Conservation (phyloP, 139 green algal genomes). For the Zygnema circumcarinatum region DNA sequence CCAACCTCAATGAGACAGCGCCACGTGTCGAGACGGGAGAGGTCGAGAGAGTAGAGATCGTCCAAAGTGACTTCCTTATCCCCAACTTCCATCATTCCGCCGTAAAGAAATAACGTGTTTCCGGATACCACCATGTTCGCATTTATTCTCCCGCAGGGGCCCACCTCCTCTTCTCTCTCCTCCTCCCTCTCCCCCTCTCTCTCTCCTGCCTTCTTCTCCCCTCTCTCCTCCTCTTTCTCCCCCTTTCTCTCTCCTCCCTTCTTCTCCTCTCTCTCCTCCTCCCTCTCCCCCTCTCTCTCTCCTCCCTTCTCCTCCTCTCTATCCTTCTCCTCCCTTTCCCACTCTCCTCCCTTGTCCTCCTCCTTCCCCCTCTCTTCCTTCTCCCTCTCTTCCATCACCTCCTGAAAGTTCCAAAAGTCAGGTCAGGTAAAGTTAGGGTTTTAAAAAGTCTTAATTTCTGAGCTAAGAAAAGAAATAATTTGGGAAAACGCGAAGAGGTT, state of each 20-base stretch:
- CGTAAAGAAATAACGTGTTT: constrained; percentile 88
- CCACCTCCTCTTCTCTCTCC: constrained; percentile 11
- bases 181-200: constrained; percentile 20
- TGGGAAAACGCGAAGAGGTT: background rate
- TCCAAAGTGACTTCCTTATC: constrained; percentile 87
- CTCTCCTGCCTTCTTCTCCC: constrained; percentile 36
- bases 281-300: constrained; percentile 7
- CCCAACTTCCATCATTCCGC: constrained; percentile 86
- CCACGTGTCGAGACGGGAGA: constrained; percentile 64
- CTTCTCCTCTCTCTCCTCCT: constrained; percentile 32
- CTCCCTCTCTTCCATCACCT: background rate
- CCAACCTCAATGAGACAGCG: constrained; percentile 47
- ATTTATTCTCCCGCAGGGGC: constrained; percentile 80
- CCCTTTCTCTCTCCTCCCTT: constrained; percentile 9
- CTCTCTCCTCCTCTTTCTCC: constrained; percentile 1
- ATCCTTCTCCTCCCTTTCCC: constrained; percentile 12
- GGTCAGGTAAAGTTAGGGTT: too few relatives aligned
- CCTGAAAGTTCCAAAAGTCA: background rate
- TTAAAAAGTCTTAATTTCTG: background rate
- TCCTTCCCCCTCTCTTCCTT: background rate
- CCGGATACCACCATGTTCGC: constrained; percentile 73
- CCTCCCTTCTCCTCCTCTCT: background rate
- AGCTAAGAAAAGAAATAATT: background rate
- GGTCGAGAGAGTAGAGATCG: constrained; percentile 90
- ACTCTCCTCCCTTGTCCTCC: constrained; percentile 11